These are phyloP conservation scores for Psilocybe mexicana DNA, from an alignment of 1,284 basidiomycete species.

Conservation along the genomic window DNA sequence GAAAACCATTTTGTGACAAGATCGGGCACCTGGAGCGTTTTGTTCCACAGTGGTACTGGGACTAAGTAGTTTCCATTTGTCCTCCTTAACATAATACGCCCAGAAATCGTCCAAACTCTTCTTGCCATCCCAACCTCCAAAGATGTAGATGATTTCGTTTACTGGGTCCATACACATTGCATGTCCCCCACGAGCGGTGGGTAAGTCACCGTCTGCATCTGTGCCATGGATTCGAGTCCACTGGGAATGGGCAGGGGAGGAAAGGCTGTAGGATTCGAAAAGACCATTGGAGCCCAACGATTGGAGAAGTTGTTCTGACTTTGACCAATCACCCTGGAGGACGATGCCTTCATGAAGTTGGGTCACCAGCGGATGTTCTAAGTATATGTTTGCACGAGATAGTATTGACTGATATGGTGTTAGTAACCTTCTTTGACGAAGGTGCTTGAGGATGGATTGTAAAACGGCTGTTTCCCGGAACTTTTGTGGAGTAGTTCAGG, in stretches of 20 bases:
- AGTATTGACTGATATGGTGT: slow-evolving; percentile 67
- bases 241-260: slow-evolving; percentile 52
- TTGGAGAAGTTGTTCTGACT: slow-evolving; percentile 55
- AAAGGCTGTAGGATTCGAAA: slow-evolving; percentile 58
- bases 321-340: slow-evolving; percentile 63
- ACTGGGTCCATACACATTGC: slow-evolving; percentile 79
- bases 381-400: slow-evolving; percentile 51
- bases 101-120: slow-evolving; percentile 80
- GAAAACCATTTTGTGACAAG: slow-evolving; percentile 85
- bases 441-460: slow-evolving; percentile 75
- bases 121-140: slow-evolving; percentile 80
- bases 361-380: slow-evolving; percentile 75
- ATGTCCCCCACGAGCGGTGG: slow-evolving; percentile 72
- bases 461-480: slow-evolving; percentile 65
- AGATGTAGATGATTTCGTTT: slow-evolving; percentile 68
- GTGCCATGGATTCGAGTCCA: slow-evolving; percentile 61
- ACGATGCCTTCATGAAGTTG: slow-evolving; percentile 67
- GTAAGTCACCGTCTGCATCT: slow-evolving; percentile 63
- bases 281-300: slow-evolving; percentile 54
- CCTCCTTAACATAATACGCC: slow-evolving; percentile 66
- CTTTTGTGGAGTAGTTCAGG: slow-evolving; percentile 42
- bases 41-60: slow-evolving; percentile 54
- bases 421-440: slow-evolving; percentile 74
- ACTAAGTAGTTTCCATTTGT: slow-evolving; percentile 66
- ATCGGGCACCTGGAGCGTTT: slow-evolving; percentile 70